Conservation (phyloP, 2,329 filamentous ascomycete species). For the Trichoderma cornu-damae region DNA sequence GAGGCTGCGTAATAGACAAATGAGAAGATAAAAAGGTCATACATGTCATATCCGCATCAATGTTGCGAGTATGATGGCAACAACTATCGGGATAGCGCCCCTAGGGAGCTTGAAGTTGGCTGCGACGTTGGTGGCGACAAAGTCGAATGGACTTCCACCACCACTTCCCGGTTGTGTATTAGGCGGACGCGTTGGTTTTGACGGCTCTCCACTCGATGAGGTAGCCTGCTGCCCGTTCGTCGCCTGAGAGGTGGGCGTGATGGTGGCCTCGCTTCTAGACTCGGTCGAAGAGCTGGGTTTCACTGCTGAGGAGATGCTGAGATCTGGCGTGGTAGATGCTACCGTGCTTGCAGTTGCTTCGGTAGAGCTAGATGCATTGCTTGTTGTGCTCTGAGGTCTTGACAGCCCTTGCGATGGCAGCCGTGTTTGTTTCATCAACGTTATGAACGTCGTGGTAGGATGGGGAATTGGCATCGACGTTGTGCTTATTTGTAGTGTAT, state of each 20-base stretch:
- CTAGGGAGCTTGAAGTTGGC: background rate
- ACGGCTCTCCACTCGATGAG: background rate
- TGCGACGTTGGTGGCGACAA: background rate
- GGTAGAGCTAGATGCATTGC: background rate
- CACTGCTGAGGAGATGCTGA: background rate
- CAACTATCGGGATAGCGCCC: background rate
- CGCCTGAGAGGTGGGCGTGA: background rate
- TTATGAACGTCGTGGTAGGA: background rate
- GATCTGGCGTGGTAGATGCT: background rate
- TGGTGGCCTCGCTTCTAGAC: background rate
- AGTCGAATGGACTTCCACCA: conserved; percentile 25
- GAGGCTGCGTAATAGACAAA: background rate
- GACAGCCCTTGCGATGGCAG: background rate
- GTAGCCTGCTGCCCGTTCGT: background rate
- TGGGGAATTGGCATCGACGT: background rate
- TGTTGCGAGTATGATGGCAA: background rate
- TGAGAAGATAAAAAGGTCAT: background rate
- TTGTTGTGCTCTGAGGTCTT: background rate
- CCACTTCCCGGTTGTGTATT: conserved; percentile 20
- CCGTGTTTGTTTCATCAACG: background rate
- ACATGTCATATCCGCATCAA: background rate
- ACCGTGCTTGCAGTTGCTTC: background rate
- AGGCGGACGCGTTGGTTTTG: conserved; percentile 11
- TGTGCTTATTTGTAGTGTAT: background rate
- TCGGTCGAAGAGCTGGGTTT: background rate